phyloP scores from a whole-genome alignment of 371 early-diverging fungal species.

The Polyrhizophydium stewartii region DNA sequence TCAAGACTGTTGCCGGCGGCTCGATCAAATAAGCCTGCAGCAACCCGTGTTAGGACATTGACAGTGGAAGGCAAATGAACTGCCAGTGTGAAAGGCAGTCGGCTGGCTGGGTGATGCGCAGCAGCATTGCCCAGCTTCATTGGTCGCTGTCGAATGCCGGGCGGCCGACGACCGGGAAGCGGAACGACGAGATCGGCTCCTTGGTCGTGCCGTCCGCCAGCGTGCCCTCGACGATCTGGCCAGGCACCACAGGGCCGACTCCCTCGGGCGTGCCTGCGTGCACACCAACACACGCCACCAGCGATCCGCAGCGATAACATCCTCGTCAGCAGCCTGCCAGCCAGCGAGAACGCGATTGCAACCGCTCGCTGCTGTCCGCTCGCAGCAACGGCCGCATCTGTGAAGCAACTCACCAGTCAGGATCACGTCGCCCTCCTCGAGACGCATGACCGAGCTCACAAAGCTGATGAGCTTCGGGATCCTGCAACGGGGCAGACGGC shows the following conservation, averaged over 20 bases:
- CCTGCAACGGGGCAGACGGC: too few relatives aligned
- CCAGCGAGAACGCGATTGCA: too few relatives aligned
- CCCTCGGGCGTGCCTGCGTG: slow-evolving; percentile 77
- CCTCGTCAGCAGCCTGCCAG: neutral
- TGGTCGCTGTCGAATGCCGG: neutral
- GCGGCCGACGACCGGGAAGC: slow-evolving; percentile 22
- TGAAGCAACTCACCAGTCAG: slow-evolving; percentile 24
- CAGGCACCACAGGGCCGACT: slow-evolving; percentile 77
- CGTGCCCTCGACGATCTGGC: slow-evolving; percentile 72
- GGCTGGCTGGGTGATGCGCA: neutral
- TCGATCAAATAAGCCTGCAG: slow-evolving; percentile 14
- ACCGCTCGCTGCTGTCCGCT: too few relatives aligned
- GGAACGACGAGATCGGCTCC: slow-evolving; percentile 17
- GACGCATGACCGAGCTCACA: slow-evolving; percentile 77
- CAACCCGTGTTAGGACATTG: too few relatives aligned
- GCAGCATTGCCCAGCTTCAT: neutral
- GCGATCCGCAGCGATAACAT: neutral
- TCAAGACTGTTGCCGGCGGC: slow-evolving; percentile 8
- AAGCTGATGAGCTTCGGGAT: slow-evolving; percentile 72
- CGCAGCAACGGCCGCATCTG: neutral
- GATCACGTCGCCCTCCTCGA: slow-evolving; percentile 69
- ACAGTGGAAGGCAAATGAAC: too few relatives aligned
- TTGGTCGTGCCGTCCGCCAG: slow-evolving; percentile 26
- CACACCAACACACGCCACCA: neutral
- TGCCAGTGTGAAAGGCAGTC: too few relatives aligned